Percentiles rank a stretch among this genome's conserved stretches.
Evolutionary conservation across 768 basidiomycete genomes (phyloP).

Genomic region (Boletellus ananas): DNA sequence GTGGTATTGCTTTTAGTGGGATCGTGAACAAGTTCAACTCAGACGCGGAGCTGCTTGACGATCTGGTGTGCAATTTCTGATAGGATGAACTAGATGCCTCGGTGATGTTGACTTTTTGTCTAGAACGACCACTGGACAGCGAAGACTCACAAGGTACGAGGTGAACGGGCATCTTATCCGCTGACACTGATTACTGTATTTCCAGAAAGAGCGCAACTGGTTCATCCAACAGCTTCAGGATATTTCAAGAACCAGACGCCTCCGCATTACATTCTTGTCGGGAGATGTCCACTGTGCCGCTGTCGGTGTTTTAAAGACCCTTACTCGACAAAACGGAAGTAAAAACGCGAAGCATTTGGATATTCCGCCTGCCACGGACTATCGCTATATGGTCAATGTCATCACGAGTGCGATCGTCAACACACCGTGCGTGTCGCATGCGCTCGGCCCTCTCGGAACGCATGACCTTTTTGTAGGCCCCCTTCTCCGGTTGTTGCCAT

Average conservation of each 20-base stretch:
- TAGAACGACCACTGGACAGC: constrained; percentile 95
- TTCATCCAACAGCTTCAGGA: constrained; percentile 76
- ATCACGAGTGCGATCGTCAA: constrained; percentile 94
- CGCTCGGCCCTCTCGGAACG: not conserved
- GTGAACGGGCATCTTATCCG: not conserved
- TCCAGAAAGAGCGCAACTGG: constrained; percentile 87
- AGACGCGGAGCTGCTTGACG: constrained; percentile 92
- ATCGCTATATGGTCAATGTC: constrained; percentile 89
- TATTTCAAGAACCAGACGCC: constrained; percentile 55
- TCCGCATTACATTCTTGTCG: constrained; percentile 81
- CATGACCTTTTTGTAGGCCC: constrained; percentile 35
- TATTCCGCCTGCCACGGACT: constrained; percentile 54
- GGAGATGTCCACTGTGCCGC: constrained; percentile 95
- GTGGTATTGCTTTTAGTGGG: constrained; percentile 65
- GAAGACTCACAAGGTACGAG: constrained; percentile 63
- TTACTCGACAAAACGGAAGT: constrained; percentile 33
- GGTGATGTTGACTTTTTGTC: constrained; percentile 46
- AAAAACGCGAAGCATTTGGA: constrained; percentile 35
- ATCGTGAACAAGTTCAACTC: constrained; percentile 89
- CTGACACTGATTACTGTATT: constrained; percentile 2
- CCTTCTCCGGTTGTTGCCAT: constrained; percentile 70
- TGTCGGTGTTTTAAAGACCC: constrained; percentile 73
- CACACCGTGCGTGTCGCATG: constrained; percentile 64
- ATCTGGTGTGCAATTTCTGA: constrained; percentile 53
- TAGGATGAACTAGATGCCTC: constrained; percentile 23